Conservation (phyloP, 371 early-diverging fungal species). For the Fennellomyces sp. region DNA sequence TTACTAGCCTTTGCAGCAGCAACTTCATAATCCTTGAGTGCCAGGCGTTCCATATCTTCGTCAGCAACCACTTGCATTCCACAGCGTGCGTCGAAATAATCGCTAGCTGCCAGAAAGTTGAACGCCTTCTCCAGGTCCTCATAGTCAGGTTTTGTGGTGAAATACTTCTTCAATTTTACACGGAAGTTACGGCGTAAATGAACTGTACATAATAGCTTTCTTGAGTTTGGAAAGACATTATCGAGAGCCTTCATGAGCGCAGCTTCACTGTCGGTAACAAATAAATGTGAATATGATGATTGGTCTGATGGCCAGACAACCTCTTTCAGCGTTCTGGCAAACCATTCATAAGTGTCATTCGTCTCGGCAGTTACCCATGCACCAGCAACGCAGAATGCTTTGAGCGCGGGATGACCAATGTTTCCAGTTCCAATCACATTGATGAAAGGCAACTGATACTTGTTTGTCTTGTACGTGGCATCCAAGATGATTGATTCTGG, state of each 20-base stretch:
- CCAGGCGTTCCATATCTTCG: too few relatives aligned
- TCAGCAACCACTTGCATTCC: background rate
- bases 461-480: constrained; percentile 13
- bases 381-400: constrained; percentile 11
- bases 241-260: constrained; percentile 3
- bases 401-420: constrained; percentile 1
- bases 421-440: constrained; percentile 5
- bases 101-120: background rate
- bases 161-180: background rate
- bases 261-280: constrained; percentile 4
- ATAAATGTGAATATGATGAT: background rate
- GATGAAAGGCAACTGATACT: background rate
- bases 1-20: too few relatives aligned
- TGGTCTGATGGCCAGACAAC: constrained; percentile 1
- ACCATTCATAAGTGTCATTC: constrained; percentile 3
- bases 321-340: background rate
- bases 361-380: constrained; percentile 6
- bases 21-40: too few relatives aligned
- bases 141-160: background rate
- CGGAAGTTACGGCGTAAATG: background rate
- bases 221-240: background rate
- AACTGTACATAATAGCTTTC: constrained; percentile 2
- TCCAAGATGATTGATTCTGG: constrained; percentile 5
- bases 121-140: background rate
- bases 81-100: background rate